phyloP scores from a whole-genome alignment of 2,329 filamentous ascomycete species.

The Geoglossum cookeanum region DNA sequence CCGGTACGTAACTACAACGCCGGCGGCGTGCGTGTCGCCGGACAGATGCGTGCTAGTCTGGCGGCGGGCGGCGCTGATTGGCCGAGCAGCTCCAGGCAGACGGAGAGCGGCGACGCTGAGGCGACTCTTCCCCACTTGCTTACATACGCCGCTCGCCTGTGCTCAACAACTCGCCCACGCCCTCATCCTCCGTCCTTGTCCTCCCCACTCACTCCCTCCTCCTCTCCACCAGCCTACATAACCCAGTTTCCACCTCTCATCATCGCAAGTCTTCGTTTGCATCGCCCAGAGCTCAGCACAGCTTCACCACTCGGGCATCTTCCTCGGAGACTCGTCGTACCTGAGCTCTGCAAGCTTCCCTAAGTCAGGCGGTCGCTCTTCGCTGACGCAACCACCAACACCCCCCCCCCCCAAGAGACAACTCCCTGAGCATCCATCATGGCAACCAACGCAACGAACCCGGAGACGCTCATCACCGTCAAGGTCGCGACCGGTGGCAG shows the following conservation, averaged over 20 bases:
- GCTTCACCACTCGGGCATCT: background rate
- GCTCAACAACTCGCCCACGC: background rate
- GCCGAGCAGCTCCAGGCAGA: background rate
- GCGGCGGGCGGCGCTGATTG: background rate
- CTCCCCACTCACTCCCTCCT: background rate
- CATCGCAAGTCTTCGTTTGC: background rate
- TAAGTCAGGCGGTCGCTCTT: background rate
- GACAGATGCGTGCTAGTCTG: background rate
- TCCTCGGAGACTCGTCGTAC: background rate
- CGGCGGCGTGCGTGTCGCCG: background rate
- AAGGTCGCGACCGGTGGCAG: conserved; percentile 64
- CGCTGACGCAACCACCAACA: background rate
- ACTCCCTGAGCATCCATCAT: conserved; percentile 15
- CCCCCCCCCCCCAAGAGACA: background rate
- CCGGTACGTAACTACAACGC: too few species aligned
- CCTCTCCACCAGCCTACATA: background rate
- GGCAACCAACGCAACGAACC: conserved; percentile 29
- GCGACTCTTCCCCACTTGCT: conserved; percentile 1
- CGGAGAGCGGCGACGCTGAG: background rate
- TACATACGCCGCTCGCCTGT: background rate
- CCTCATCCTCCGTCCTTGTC: background rate
- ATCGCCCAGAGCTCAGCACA: background rate
- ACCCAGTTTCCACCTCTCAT: background rate
- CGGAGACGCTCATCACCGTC: conserved; percentile 62
- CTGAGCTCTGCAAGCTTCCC: background rate